phyloP scores from a whole-genome alignment of 352 stramenopile species.

The Globisporangium heterothallicum region DNA sequence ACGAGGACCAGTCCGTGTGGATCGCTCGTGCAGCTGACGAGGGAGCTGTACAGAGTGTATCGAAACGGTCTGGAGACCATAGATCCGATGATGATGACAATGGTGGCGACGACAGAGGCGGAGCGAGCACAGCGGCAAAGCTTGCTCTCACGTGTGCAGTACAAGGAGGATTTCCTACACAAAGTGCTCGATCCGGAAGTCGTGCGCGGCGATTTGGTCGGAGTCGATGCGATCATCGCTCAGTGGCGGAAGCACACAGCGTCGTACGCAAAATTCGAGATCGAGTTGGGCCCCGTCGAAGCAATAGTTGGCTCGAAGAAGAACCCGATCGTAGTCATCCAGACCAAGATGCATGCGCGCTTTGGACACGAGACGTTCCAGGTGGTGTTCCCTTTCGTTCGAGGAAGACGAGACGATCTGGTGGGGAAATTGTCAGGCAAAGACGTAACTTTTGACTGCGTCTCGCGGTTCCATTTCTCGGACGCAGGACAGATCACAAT shows the following conservation, averaged over 20 bases:
- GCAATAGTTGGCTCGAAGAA: neutral
- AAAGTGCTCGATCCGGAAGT: neutral
- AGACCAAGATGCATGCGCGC: neutral
- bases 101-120: neutral
- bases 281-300: neutral
- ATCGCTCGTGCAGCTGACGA: neutral
- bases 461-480: neutral
- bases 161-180: neutral
- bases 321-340: neutral
- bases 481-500: neutral
- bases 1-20: neutral
- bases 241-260: neutral
- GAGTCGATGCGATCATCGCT: neutral
- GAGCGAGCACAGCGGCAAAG: neutral
- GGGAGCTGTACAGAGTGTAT: neutral
- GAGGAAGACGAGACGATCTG: neutral
- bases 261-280: neutral
- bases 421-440: neutral
- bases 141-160: neutral
- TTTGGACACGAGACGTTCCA: neutral
- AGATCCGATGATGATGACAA: too few relatives aligned
- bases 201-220: neutral
- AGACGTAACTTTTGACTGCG: neutral
- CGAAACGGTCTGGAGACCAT: neutral
- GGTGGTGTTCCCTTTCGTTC: neutral